Conservation (phyloP, 2,329 filamentous ascomycete species). For the Bipolaris sorokiniana region DNA sequence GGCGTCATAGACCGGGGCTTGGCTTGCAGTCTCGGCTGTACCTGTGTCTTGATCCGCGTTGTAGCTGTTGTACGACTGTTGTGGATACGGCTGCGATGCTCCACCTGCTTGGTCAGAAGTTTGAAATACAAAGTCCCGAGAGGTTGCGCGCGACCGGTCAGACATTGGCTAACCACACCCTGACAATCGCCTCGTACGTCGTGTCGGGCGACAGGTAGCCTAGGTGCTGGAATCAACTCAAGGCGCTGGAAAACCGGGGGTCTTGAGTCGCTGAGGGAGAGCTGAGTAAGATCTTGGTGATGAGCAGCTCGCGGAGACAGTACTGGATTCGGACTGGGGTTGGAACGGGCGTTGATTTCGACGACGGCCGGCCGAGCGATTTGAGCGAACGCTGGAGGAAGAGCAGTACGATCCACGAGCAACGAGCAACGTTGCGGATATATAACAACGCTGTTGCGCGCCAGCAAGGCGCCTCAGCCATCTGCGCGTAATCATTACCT, state of each 20-base stretch:
- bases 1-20: conserved; percentile 24
- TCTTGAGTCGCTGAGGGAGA: conserved; percentile 7
- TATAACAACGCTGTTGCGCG: background rate
- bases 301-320: background rate
- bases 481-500: conserved; percentile 1
- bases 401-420: background rate
- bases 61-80: conserved; percentile 31
- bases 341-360: background rate
- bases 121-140: conserved; percentile 41
- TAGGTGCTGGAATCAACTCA: conserved; percentile 3
- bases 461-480: background rate
- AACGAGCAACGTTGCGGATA: background rate
- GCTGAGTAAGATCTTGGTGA: conserved; percentile 14
- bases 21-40: conserved; percentile 25
- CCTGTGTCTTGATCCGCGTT: conserved; percentile 36
- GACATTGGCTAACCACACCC: conserved; percentile 37
- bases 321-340: conserved; percentile 2
- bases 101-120: conserved; percentile 43
- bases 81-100: conserved; percentile 26
- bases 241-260: background rate
- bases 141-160: conserved; percentile 30
- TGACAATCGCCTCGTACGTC: conserved; percentile 21
- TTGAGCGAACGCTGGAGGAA: background rate
- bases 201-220: conserved; percentile 18
- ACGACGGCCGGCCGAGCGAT: background rate